phyloP scores from a whole-genome alignment of 768 basidiomycete genomes.

The Russula griseocarnosa region DNA sequence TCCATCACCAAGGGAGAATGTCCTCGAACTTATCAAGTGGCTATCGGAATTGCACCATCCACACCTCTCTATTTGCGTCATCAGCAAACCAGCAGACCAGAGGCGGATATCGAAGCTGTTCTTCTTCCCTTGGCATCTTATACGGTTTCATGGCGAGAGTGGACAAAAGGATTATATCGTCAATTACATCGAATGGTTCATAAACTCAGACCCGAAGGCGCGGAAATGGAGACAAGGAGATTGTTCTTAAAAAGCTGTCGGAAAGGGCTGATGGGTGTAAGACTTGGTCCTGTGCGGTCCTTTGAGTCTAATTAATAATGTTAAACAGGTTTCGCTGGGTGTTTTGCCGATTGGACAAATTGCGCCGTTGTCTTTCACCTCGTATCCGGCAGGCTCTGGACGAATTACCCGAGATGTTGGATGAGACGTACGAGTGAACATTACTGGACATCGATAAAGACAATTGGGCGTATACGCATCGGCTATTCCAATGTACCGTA shows the following conservation, averaged over 20 bases:
- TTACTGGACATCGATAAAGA: not conserved
- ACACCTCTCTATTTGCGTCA: not conserved
- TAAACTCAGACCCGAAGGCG: not conserved
- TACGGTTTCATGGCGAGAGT: not conserved
- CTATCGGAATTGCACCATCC: not conserved
- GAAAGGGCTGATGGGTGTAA: not conserved
- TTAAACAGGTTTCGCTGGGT: not conserved
- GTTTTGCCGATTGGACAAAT: not conserved
- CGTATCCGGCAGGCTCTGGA: not conserved
- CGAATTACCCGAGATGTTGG: not conserved
- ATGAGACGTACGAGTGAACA: not conserved
- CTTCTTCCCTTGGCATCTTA: not conserved
- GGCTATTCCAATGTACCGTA: not conserved
- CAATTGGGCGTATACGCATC: not conserved
- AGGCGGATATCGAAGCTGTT: not conserved
- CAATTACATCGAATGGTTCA: not conserved
- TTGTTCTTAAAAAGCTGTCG: not conserved
- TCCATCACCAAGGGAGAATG: not conserved
- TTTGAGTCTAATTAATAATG: not conserved
- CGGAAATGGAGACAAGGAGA: not conserved
- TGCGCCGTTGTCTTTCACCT: not conserved
- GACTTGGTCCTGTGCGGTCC: not conserved
- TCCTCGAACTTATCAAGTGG: not conserved
- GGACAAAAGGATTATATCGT: not conserved
- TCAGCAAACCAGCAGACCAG: not conserved